Evolutionary conservation across 805 yeast genomes (phyloP).

Genomic region (Candida jianshihensis): DNA sequence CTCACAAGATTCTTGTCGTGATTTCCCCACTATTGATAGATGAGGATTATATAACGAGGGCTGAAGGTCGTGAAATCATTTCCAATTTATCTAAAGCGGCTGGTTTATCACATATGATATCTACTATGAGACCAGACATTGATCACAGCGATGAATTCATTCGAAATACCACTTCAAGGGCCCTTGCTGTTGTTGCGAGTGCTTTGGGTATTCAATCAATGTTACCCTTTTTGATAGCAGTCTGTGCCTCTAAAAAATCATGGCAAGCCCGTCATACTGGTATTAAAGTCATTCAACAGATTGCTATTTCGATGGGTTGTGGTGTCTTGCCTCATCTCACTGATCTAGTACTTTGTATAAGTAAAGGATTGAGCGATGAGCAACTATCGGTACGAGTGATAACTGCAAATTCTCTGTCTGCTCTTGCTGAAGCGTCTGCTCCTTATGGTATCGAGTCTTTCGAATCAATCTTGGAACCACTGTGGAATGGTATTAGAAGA

Average conservation of each 20-base stretch:
- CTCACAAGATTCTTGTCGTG: conserved; percentile 65
- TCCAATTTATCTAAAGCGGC: conserved; percentile 72
- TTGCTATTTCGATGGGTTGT: conserved; percentile 61
- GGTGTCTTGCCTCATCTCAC: conserved; percentile 70
- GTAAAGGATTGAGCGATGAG: conserved; percentile 56
- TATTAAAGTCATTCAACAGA: conserved; percentile 65
- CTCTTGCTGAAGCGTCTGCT: conserved; percentile 71
- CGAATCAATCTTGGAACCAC: conserved; percentile 57
- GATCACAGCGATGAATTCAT: conserved; percentile 78
- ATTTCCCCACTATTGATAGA: conserved; percentile 76
- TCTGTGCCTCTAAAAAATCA: conserved; percentile 64
- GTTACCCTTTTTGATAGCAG: conserved; percentile 78
- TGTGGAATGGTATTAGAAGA: conserved; percentile 72
- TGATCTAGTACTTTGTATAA: conserved; percentile 55
- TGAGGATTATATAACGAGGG: conserved; percentile 65
- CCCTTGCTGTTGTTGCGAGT: conserved; percentile 78
- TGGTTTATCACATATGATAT: conserved; percentile 75
- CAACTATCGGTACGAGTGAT: conserved; percentile 59
- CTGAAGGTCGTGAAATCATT: conserved; percentile 75
- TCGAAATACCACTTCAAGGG: conserved; percentile 66
- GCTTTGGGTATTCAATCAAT: conserved; percentile 67
- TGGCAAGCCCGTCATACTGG: conserved; percentile 88
- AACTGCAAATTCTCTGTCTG: conserved; percentile 65
- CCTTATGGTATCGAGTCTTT: conserved; percentile 92
- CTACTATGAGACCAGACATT: conserved; percentile 72